Base-by-base conservation (phyloP, 2,329 filamentous ascomycete species). In the Neonectria coccinea region DNA sequence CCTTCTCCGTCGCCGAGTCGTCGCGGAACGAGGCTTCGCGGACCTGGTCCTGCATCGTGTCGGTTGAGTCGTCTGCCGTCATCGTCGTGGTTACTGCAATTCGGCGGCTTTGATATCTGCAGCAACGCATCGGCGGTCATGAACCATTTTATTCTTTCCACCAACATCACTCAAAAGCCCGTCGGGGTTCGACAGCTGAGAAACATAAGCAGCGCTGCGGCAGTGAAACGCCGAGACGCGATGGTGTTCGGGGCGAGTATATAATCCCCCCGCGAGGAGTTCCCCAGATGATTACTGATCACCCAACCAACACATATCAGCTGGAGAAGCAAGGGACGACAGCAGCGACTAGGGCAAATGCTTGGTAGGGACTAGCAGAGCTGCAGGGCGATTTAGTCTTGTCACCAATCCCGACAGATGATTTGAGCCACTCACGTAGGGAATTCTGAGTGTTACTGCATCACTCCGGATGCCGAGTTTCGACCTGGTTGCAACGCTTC, bases 1-100 rank as follows among this genome's bases (percentile, higher is more conserved):
- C 75, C 2, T 70, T 64, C n/a, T 73, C 71, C 0, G 68, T 70
- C 4, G 36, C 25, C 3, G 70, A 67, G 25, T 66, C 68, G 29
- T 59, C 65, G 7, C 47, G 56, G 7, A 55, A 29, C 0, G 47
- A 54, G 16, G 44, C 7, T 22, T 53, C 58, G 18, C 59, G 33
- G 12, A 53, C 36, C 8, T 27, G 52, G 25, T 62, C 67, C 22
- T 53, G 22, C 39, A 56, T 29, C 20, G 42, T 52, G 36, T 31
- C 48, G 8, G 61, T 58, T 7, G 61, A 42, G 1, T 59, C 51
- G 10, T 56, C 50, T 18, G 48, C 58, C 10, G 48, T 47, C 67
- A 72, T 71, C 33, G 16, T 56, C 20, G 11, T 14, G 27, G 25
- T 8, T 3, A 12, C 29, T 18, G 22, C 18, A 22, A 22, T 22